Evolutionary conservation across 805 yeast genomes (phyloP), one percentile per base, ranked within the genome.

Genomic region (Pichia sporocuriosa): DNA sequence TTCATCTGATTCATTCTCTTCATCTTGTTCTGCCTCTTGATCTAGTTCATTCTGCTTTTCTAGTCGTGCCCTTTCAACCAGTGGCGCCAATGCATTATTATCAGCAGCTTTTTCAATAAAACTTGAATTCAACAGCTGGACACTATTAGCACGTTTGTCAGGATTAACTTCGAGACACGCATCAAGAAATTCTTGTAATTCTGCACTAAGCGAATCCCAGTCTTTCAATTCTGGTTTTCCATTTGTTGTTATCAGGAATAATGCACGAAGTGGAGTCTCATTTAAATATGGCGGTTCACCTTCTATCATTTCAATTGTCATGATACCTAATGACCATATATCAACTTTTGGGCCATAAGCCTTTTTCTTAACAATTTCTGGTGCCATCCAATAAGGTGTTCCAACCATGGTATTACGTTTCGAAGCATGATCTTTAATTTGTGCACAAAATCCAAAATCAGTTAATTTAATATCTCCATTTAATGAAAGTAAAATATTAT

Each of bases 371-470:
- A 83, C 88, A 34, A 83, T 88, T 61, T 83, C 93, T 1, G 93
- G 93, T 0, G 93, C 93, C 93, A 83, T 83, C 93, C 93, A 83
- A 61, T 83, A 83, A 9, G 93, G 90, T 1, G 93, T 83, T 6
- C 93, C 93, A 4, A 83, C 93, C 90, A 83, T 82, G 3, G 93
- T 83, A 24, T 87, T 84, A 45, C 93, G 71, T 63, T 83, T 83
- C 46, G 75, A 71, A 39, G 82, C 70, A 55, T 77, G 77, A 51
- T 80, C 88, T 17, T 84, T 84, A 48, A 83, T 72, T 56, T 83
- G 82, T 15, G 93, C 93, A 62, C 86, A 85, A 53, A 84, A 84
- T 0, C 81, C 68, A 49, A 64, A 64, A 65, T 93, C 98, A 0
- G 98, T 93, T 59, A 93, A 71, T 64, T 93, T 93, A 56, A 93